Base-by-base conservation (phyloP, 129 eudicot species). In the sunflower (Helianthus annuus) region DNA sequence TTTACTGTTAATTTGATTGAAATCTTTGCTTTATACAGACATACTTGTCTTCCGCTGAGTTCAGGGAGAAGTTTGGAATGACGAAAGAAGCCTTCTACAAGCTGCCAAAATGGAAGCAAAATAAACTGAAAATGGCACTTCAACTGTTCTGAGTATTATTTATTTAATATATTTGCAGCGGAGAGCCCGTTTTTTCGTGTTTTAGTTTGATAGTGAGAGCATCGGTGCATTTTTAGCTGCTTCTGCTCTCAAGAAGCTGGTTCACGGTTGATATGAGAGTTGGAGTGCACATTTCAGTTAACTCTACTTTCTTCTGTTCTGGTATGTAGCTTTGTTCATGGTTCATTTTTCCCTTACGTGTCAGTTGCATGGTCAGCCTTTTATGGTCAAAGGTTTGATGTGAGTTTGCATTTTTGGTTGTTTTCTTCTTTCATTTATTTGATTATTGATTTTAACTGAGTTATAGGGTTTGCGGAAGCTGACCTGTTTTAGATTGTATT, bases 31-130 rank as follows among this genome's bases (percentile, higher is more conserved):
- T 19, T 61, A 7, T 81, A 71, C 91, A 95, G 99, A 83, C 97
- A 22, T 95, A 95, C 32, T 77, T 95, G 76, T 90, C 99, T 17
- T 77, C 89, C 1, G 85, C 72, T 54, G 99, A 90, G 79, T 95
- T 95, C 89, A 84, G 84, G 68, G 97, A 88, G 84, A 90, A 95
- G 80, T 95, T 95, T 63, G 96, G 91, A 75, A 88, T 90, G 97
- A 12, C 86, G 14, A 95, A 90, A 80, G 82, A 74, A 42, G 89
- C 91, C 27, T 95, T 90, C 78, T 79, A 90, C 75, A 88, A 86
- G 85, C 81, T 90, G 64, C 99, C 99, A 22, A 95, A 88, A 80
- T 95, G 99, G 99, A 95, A 88, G 81, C 99, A 95, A 70, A 95
- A 90, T 76, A 95, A 95, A 88, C 78, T 90, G 17, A 95, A 95